Evolutionary conservation across 352 stramenopile genomes (phyloP), one percentile per base, ranked within the genome.

Genomic region (Globisporangium ultimum): DNA sequence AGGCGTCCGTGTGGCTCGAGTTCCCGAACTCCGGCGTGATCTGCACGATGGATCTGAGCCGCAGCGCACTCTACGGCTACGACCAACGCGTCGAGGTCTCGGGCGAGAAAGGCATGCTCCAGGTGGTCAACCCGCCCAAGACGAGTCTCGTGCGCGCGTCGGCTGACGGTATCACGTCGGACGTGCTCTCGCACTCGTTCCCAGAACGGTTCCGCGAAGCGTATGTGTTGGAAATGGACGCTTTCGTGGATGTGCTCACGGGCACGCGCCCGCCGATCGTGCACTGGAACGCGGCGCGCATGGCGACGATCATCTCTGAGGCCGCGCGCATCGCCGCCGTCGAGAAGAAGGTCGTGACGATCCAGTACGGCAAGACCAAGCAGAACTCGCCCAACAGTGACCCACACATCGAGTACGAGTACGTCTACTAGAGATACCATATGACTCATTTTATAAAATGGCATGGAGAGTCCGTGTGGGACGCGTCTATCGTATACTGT

Each of bases 61-160:
- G 91, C 9, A 84, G 72, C 49, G 82, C 90, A 3, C 74, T 79
- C 46, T 97, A 97, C 60, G 92, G 92, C 40, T 98, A 98, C 66
- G 92, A 98, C 74, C 92, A 98, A 65, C 84, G 92, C 43, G 87
- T 93, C 58, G 92, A 98, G 71, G 74, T 98, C 15, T 83, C 85
- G 48, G 89, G 88, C 2, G 80, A 88, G 55, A 45, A 60, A 40
- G 85, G 85, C 32, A 89, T 90, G 80, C 60, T 90, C 10, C 78
- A 92, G 36, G 79, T 89, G 24, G 62, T 78, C 9, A 97, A 97
- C 58, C 68, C 81, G 20, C 63, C 69, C 17, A 83, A 84, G 61
- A 92, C 80, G 32, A 68, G 72, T 0, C 68, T 86, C 38, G 70
- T 94, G 21, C 64, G 71, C 42, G 83, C 77, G 15, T 81, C 69